Evolutionary conservation across 768 basidiomycete genomes (phyloP).

Genomic region (Tylopilus rubrobrunneus): DNA sequence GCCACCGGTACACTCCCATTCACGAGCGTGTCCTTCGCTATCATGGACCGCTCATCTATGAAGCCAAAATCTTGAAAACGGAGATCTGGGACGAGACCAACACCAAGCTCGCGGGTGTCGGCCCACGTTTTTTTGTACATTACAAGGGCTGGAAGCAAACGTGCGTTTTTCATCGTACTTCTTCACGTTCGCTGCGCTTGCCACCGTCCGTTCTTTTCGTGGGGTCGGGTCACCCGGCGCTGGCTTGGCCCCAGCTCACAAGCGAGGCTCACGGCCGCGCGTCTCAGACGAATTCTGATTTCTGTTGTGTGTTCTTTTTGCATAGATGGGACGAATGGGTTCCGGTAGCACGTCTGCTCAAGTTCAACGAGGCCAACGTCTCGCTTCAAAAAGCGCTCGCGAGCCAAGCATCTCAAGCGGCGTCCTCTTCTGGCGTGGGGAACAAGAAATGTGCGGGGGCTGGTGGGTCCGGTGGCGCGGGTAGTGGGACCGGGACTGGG

Average conservation of each 20-base stretch:
- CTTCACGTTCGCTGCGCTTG: not conserved
- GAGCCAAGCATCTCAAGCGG: slow-evolving; percentile 40
- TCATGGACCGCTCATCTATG: slow-evolving; percentile 94
- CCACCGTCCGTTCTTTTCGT: not conserved
- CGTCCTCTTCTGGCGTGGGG: slow-evolving; percentile 33
- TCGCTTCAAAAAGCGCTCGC: slow-evolving; percentile 70
- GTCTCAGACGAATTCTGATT: not conserved
- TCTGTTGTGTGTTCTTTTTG: not conserved
- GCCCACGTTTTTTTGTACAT: slow-evolving; percentile 91
- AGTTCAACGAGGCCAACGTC: slow-evolving; percentile 78
- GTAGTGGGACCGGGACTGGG: slow-evolving; percentile 22
- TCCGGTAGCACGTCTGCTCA: slow-evolving; percentile 72
- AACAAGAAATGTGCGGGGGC: slow-evolving; percentile 23
- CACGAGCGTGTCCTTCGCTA: slow-evolving; percentile 86
- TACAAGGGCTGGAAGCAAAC: slow-evolving; percentile 99
- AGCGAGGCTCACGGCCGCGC: not conserved
- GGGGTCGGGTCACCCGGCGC: not conserved
- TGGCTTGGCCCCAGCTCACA: not conserved
- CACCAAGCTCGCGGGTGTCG: slow-evolving; percentile 55
- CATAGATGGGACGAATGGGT: slow-evolving; percentile 55
- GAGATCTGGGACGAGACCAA: slow-evolving; percentile 63
- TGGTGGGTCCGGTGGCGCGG: slow-evolving; percentile 24
- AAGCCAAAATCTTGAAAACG: slow-evolving; percentile 81
- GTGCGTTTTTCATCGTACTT: slow-evolving; percentile 40
- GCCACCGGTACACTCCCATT: slow-evolving; percentile 33